A percentile compares a stretch with the other conserved stretches of the same genome.
Evolutionary conservation across 2,329 filamentous ascomycete species (phyloP).

Genomic region (Aspergillus brasiliensis): DNA sequence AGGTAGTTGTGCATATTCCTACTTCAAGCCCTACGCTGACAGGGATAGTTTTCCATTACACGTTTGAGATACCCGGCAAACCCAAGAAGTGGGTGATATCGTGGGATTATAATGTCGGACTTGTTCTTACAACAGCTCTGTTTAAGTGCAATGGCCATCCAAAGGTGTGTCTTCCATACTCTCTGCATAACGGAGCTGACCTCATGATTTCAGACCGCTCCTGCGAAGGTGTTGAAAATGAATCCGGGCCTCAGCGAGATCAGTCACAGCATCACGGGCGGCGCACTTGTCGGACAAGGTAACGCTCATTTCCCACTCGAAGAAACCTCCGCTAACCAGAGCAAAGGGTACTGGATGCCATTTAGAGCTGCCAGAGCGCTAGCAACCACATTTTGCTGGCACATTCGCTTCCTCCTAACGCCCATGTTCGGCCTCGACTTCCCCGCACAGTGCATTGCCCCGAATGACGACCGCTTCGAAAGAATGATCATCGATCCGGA

Average conservation of each 20-base stretch:
- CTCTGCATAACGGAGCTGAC: not conserved
- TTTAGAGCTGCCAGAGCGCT: conserved; percentile 82
- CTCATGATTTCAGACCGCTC: conserved; percentile 67
- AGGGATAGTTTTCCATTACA: conserved; percentile 61
- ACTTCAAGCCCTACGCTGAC: conserved; percentile 13
- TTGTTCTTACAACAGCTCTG: conserved; percentile 90
- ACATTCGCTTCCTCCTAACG: conserved; percentile 81
- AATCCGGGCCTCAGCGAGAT: conserved; percentile 87
- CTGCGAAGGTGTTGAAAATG: conserved; percentile 75
- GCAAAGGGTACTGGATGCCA: conserved; percentile 91
- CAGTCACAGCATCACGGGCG: conserved; percentile 91
- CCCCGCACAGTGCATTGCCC: conserved; percentile 67
- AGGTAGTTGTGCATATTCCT: not conserved
- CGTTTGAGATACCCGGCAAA: conserved; percentile 71
- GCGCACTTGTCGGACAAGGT: conserved; percentile 88
- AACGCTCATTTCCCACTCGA: conserved; percentile 20
- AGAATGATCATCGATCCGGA: conserved; percentile 66
- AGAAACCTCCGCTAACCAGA: not conserved
- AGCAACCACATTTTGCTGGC: conserved; percentile 84
- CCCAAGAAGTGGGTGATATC: conserved; percentile 71
- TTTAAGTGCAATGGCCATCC: conserved; percentile 88
- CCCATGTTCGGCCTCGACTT: conserved; percentile 89
- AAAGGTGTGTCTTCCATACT: conserved; percentile 64
- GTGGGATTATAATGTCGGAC: conserved; percentile 96
- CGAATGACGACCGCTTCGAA: conserved; percentile 64